Evolutionary conservation across 2,329 filamentous ascomycete species (phyloP), one percentile per base, ranked within the genome.

Genomic region (Paramyrothecium sp.): DNA sequence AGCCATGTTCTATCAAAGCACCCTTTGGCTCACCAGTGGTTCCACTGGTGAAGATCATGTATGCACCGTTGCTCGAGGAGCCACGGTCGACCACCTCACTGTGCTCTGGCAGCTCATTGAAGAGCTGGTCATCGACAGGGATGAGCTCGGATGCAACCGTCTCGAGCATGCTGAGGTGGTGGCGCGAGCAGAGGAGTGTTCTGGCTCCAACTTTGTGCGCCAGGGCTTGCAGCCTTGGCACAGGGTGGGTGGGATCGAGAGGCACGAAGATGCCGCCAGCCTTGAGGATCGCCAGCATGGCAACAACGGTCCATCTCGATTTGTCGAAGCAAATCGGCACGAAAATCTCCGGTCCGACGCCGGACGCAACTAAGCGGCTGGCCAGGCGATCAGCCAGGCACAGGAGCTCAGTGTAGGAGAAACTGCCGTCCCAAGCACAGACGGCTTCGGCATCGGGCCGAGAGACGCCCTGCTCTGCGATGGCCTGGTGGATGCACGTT

Each of bases 381-480:
- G 76, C 77, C 10, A 79, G 69, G 0, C 66, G 61, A 46, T 73
- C 71, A 1, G 78, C 77, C 10, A 73, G 63, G 1, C 60, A 61
- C n/a, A 78, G 65, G 4, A 79, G 66, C 16, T 79, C 68, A 26
- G 63, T 50, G 55, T 78, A 80, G 12, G 76, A 75, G 50, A 78
- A 69, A 33, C 65, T 63, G 3, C 77, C 77, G 55, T 80, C 77
- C 76, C 77, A 80, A 2, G 78, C 73, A 46, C 74, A 69, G 30
- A 80, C 67, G 3, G 78, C 77, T 13, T 69, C 64, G 10, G 69
- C 66, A 12, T 65, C 60, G 0, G 77, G 75, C 2, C 68, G 61
- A n/a, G 63, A 60, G 3, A 52, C 57, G 20, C 73, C 73, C 49
- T 74, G 73, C 30, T 73, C 69, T 2, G 71, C 69, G 13, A 80